phyloP scores from a whole-genome alignment of 1,284 basidiomycete species.

The Leccinum solheimii region DNA sequence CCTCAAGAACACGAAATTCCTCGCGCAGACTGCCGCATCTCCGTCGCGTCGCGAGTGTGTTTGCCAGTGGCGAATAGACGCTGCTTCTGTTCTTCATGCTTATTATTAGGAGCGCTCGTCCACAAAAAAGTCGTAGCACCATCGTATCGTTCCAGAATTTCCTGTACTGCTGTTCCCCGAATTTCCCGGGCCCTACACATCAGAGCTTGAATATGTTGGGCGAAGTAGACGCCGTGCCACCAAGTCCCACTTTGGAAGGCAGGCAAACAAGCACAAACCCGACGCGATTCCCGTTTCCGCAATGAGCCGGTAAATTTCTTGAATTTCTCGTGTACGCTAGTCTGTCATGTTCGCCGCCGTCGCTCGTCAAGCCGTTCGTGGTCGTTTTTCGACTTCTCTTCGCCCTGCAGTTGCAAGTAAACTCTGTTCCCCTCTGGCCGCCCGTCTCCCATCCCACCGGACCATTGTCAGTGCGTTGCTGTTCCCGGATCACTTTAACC shows the following conservation, averaged over 20 bases:
- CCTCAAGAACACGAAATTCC: slow-evolving; percentile 82
- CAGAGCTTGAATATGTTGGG: slow-evolving; percentile 95
- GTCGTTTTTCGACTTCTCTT: slow-evolving; percentile 10
- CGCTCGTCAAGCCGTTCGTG: slow-evolving; percentile 24
- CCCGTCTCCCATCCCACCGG: slow-evolving; percentile 19
- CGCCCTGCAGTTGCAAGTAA: not conserved
- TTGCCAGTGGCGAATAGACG: slow-evolving; percentile 72
- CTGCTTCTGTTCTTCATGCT: slow-evolving; percentile 44
- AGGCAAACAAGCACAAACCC: slow-evolving; percentile 5
- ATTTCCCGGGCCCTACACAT: slow-evolving; percentile 12
- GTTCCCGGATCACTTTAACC: not conserved
- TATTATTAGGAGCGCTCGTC: slow-evolving; percentile 53
- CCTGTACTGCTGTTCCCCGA: slow-evolving; percentile 10
- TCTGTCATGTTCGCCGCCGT: slow-evolving; percentile 26
- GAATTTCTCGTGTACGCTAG: not conserved
- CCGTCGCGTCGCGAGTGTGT: slow-evolving; percentile 66
- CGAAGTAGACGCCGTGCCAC: slow-evolving; percentile 63
- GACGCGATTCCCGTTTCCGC: slow-evolving; percentile 24
- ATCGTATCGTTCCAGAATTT: not conserved
- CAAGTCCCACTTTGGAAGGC: slow-evolving; percentile 28
- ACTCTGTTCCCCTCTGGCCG: not conserved
- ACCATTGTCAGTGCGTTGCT: slow-evolving; percentile 34
- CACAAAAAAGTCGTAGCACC: slow-evolving; percentile 66
- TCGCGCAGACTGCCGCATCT: slow-evolving; percentile 95
- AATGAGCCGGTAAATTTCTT: not conserved